Conservation (phyloP, 352 stramenopile genomes). For the Globisporangium uncinulatum region DNA sequence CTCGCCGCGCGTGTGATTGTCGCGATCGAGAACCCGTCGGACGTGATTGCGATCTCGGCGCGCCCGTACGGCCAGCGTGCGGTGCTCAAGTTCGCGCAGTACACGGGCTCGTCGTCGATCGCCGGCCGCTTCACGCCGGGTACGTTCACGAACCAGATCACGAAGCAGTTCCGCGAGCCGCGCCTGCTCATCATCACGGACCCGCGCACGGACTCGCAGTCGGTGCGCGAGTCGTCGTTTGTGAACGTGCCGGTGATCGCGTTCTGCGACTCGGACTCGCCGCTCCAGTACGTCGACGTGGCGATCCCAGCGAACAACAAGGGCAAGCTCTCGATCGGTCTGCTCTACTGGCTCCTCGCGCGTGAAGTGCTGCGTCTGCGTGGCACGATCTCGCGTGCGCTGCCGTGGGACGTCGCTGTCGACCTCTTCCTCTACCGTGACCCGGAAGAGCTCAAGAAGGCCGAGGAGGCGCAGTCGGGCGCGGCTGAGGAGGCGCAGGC, state of each 20-base stretch:
- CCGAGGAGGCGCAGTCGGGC: slow-evolving; percentile 93
- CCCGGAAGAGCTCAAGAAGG: slow-evolving; percentile 99
- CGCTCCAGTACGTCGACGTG: slow-evolving; percentile 98
- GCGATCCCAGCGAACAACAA: slow-evolving; percentile 99
- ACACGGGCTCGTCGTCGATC: slow-evolving; percentile 98
- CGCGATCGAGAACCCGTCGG: slow-evolving; percentile 99
- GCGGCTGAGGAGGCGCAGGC: slow-evolving; percentile 72
- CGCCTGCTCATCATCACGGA: slow-evolving; percentile 99
- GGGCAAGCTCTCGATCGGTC: slow-evolving; percentile 99
- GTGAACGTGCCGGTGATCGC: slow-evolving; percentile 99
- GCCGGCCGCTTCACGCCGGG: slow-evolving; percentile 99
- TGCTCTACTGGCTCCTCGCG: slow-evolving; percentile 99
- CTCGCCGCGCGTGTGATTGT: slow-evolving; percentile 99
- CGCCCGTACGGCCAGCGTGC: slow-evolving; percentile 99
- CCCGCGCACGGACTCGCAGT: slow-evolving; percentile 96
- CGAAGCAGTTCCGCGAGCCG: slow-evolving; percentile 99
- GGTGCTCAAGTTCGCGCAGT: slow-evolving; percentile 99
- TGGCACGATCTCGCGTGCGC: slow-evolving; percentile 92
- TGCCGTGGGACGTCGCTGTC: slow-evolving; percentile 98
- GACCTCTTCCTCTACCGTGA: slow-evolving; percentile 99
- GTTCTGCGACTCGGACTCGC: slow-evolving; percentile 99
- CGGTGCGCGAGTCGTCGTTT: slow-evolving; percentile 98
- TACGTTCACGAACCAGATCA: slow-evolving; percentile 99
- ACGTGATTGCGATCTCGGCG: slow-evolving; percentile 99
- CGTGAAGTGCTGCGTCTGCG: slow-evolving; percentile 98